Evolutionary conservation across 202 grass and related monocot genomes (phyloP).

Genomic region (Carex arenaria): DNA sequence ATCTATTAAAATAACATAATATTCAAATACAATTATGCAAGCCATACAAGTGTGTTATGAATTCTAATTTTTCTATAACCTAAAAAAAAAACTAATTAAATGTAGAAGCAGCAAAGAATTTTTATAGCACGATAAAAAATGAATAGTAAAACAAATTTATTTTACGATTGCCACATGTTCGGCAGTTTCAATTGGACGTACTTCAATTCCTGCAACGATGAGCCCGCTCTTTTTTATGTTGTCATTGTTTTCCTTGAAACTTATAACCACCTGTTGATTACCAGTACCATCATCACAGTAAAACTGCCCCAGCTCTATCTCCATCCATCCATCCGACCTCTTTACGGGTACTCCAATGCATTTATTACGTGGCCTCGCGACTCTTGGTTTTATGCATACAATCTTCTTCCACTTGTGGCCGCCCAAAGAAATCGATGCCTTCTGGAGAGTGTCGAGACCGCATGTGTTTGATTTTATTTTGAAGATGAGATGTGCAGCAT

Average conservation of each 20-base stretch:
- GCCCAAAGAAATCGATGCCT: background rate
- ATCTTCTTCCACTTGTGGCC: background rate
- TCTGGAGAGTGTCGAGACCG: background rate
- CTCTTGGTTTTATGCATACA: background rate
- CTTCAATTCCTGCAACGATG: background rate
- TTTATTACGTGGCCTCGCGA: background rate
- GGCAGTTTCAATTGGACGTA: background rate
- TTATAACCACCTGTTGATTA: background rate
- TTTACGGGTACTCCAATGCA: background rate
- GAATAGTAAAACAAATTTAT: too few relatives aligned
- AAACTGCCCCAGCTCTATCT: constrained; percentile 9
- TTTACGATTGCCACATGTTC: too few relatives aligned
- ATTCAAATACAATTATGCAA: too few relatives aligned
- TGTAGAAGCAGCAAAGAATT: too few relatives aligned
- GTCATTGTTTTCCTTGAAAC: background rate
- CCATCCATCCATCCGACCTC: constrained; percentile 10
- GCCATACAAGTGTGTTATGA: too few relatives aligned
- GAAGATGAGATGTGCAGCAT: constrained; percentile 4
- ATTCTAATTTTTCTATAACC: too few relatives aligned
- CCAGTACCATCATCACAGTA: background rate
- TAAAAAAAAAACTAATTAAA: too few relatives aligned
- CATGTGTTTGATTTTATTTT: background rate
- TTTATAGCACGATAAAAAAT: too few relatives aligned
- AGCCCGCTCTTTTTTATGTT: constrained; percentile 1
- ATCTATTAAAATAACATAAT: too few relatives aligned